These are phyloP conservation scores for Cladosporium cucumerinum DNA, from an alignment of 2,329 filamentous ascomycete species.

Conservation along the genomic window DNA sequence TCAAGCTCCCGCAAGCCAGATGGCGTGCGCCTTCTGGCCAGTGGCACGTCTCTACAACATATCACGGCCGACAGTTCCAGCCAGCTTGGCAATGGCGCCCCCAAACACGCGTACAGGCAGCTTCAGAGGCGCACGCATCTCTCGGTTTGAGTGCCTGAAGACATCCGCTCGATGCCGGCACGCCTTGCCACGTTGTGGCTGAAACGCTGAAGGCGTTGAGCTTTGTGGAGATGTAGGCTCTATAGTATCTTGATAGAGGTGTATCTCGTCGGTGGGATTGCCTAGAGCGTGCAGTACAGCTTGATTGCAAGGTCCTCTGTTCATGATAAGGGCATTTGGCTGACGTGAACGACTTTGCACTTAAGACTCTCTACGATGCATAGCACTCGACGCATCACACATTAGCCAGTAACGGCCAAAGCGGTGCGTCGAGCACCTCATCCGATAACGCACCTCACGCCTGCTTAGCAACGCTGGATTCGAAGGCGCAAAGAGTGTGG, in stretches of 20 bases:
- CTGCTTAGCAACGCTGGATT: neutral
- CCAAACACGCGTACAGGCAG: neutral
- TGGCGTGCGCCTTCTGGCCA: constrained; percentile 4
- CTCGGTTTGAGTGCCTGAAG: neutral
- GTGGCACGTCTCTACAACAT: neutral
- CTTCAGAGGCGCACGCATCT: neutral
- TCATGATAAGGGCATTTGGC: too few species aligned
- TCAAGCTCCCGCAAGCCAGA: neutral
- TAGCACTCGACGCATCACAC: neutral
- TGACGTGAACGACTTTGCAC: neutral
- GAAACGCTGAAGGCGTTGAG: neutral
- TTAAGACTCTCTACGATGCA: neutral
- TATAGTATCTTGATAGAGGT: neutral
- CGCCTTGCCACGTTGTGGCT: neutral
- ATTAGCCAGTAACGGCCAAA: neutral
- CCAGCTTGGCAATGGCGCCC: neutral
- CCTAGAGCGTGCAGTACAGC: neutral
- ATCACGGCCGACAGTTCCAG: neutral
- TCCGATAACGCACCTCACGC: neutral
- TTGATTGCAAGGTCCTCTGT: neutral
- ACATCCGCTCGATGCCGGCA: neutral
- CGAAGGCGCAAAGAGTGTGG: neutral
- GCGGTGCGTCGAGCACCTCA: neutral
- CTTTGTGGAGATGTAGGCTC: neutral
- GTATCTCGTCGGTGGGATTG: neutral